Conservation (phyloP, 495 filamentous ascomycete species). For the Aspergillus olivimuriae region DNA sequence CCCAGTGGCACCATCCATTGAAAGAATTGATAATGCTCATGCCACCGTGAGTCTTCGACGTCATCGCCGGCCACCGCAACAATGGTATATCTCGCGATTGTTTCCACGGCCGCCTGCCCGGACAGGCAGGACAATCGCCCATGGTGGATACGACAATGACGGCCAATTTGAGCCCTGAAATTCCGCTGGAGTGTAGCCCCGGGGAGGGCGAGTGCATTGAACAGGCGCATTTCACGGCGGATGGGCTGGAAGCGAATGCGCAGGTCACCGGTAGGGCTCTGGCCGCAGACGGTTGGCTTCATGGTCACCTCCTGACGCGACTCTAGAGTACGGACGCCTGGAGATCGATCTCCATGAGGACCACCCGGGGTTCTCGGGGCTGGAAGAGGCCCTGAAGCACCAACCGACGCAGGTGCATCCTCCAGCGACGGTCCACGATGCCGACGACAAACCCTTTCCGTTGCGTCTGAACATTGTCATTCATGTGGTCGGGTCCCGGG, state of each 20-base stretch:
- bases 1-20: too few relatives aligned
- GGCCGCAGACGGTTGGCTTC: background rate
- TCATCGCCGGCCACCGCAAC: too few relatives aligned
- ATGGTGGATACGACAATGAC: too few relatives aligned
- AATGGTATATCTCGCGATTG: too few relatives aligned
- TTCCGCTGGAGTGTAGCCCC: background rate
- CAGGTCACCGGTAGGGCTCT: constrained; percentile 1
- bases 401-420: background rate
- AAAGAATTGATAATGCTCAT: too few relatives aligned
- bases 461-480: constrained; percentile 66
- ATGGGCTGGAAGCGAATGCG: background rate
- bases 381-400: background rate
- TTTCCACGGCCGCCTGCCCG: too few relatives aligned
- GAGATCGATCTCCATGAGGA: constrained; percentile 2
- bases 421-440: constrained; percentile 31
- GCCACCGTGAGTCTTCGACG: background rate
- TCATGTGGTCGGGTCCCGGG: constrained; percentile 74
- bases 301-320: background rate
- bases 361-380: background rate
- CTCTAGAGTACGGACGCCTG: constrained; percentile 1
- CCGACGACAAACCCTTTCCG: constrained; percentile 50
- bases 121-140: too few relatives aligned
- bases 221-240: background rate
- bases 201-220: background rate
- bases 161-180: background rate